Evolutionary conservation across 495 filamentous ascomycete species (phyloP).

Genomic region (Aspergillus incahuasiensis): DNA sequence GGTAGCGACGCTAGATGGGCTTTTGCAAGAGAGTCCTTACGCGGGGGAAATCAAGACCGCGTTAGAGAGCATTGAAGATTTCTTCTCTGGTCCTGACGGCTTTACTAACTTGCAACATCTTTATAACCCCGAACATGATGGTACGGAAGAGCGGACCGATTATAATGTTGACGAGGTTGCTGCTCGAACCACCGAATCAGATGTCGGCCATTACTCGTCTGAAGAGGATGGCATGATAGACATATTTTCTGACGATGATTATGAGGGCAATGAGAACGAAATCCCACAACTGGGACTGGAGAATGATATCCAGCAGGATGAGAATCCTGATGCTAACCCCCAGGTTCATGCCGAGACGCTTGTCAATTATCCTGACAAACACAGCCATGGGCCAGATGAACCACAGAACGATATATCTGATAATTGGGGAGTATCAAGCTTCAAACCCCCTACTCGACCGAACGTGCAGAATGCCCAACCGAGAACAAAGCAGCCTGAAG

Average conservation of each 20-base stretch:
- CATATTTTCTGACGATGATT: slow-evolving; percentile 16
- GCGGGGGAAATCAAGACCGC: slow-evolving; percentile 64
- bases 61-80: slow-evolving; percentile 78
- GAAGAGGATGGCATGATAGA: slow-evolving; percentile 45
- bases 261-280: slow-evolving; percentile 7
- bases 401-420: neutral
- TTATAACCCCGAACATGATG: slow-evolving; percentile 1
- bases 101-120: slow-evolving; percentile 16
- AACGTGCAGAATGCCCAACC: neutral
- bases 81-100: slow-evolving; percentile 65
- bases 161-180: slow-evolving; percentile 47
- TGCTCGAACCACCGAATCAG: slow-evolving; percentile 43
- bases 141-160: slow-evolving; percentile 32
- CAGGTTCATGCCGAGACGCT: slow-evolving; percentile 7
- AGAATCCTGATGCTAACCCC: slow-evolving; percentile 5
- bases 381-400: neutral
- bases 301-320: slow-evolving; percentile 8
- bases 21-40: slow-evolving; percentile 48
- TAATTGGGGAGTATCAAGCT: slow-evolving; percentile 1
- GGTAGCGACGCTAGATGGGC: slow-evolving; percentile 56
- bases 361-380: no score
- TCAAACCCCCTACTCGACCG: slow-evolving; percentile 8
- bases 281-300: slow-evolving; percentile 12
- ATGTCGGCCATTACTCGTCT: slow-evolving; percentile 45
- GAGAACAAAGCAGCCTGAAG: slow-evolving; percentile 12